Percentiles rank a stretch among this genome's conserved stretches.
These are phyloP conservation scores for Neopestalotiopsis clavispora DNA, from an alignment of 2,329 filamentous ascomycete genomes.

Conservation along the genomic window DNA sequence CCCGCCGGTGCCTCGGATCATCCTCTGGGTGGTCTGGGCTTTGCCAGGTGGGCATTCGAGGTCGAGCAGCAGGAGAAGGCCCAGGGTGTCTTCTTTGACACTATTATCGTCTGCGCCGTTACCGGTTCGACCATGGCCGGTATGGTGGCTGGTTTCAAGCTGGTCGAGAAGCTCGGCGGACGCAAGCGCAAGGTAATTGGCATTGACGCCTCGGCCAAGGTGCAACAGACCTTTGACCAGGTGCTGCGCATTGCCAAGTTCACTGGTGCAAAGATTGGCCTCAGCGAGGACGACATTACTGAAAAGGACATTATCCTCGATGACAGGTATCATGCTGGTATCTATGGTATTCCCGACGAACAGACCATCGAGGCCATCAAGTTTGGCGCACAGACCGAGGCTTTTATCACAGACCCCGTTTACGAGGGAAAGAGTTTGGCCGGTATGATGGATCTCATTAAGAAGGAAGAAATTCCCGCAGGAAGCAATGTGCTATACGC, in stretches of 20 bases:
- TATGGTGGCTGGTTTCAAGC: slow-evolving; percentile 75
- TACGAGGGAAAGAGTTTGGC: slow-evolving; percentile 79
- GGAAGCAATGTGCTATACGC: slow-evolving; percentile 73
- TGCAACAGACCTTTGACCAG: slow-evolving; percentile 66
- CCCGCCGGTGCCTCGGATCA: slow-evolving; percentile 75
- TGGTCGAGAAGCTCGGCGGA: slow-evolving; percentile 54
- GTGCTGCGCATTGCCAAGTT: slow-evolving; percentile 68
- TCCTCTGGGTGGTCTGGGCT: slow-evolving; percentile 71
- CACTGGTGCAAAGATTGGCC: slow-evolving; percentile 67
- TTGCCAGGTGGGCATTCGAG: slow-evolving; percentile 74
- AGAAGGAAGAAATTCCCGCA: slow-evolving; percentile 59
- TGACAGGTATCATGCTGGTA: slow-evolving; percentile 66
- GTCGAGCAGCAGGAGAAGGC: slow-evolving; percentile 66
- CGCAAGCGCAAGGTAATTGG: slow-evolving; percentile 63
- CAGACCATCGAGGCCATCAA: slow-evolving; percentile 71
- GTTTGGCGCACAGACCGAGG: slow-evolving; percentile 71
- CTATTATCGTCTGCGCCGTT: slow-evolving; percentile 71
- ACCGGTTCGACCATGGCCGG: slow-evolving; percentile 74
- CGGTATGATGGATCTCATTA: slow-evolving; percentile 71
- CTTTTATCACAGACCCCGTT: slow-evolving; percentile 76
- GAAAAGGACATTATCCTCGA: slow-evolving; percentile 68
- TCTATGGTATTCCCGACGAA: slow-evolving; percentile 71
- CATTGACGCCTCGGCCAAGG: slow-evolving; percentile 68
- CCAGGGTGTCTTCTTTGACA: slow-evolving; percentile 69
- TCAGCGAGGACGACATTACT: slow-evolving; percentile 62